A percentile compares a stretch with the other conserved stretches of the same genome.
These are phyloP conservation scores for Pestalotiopsis sp. DNA, from an alignment of 2,329 filamentous ascomycete species.

Conservation along the genomic window DNA sequence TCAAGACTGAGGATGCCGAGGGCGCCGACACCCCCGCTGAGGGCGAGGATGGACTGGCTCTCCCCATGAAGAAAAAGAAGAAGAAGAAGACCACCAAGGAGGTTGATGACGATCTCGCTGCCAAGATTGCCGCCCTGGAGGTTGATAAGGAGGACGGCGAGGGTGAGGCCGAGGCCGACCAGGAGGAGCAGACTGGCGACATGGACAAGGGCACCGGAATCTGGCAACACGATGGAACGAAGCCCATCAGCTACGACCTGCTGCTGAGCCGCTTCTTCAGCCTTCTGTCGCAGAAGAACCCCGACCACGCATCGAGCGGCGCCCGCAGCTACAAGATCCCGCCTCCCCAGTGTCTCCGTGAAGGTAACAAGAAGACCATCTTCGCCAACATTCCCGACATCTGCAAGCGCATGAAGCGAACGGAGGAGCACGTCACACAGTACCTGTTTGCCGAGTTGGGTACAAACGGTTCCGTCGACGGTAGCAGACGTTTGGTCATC, in stretches of 20 bases:
- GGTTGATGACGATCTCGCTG: slow-evolving; percentile 57
- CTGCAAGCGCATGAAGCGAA: slow-evolving; percentile 99
- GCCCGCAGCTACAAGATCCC: slow-evolving; percentile 99
- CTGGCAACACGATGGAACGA: slow-evolving; percentile 81
- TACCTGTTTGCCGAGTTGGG: slow-evolving; percentile 98
- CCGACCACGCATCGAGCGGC: slow-evolving; percentile 87
- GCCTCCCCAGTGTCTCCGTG: slow-evolving; percentile 95
- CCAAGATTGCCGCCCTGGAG: slow-evolving; percentile 64
- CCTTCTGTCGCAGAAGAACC: slow-evolving; percentile 93
- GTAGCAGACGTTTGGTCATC: slow-evolving; percentile 90
- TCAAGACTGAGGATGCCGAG: slow-evolving; percentile 57
- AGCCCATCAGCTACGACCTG: slow-evolving; percentile 80
- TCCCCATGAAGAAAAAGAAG: slow-evolving; percentile 84
- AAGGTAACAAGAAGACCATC: slow-evolving; percentile 99
- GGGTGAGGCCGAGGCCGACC: slow-evolving; percentile 48
- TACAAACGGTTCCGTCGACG: slow-evolving; percentile 94
- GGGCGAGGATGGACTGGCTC: slow-evolving; percentile 63
- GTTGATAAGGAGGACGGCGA: slow-evolving; percentile 64
- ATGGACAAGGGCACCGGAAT: slow-evolving; percentile 87
- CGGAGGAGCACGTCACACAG: slow-evolving; percentile 94
- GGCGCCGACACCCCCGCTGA: slow-evolving; percentile 52
- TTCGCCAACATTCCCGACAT: slow-evolving; percentile 99
- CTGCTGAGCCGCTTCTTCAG: slow-evolving; percentile 93
- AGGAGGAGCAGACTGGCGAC: slow-evolving; percentile 69
- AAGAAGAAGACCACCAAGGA: slow-evolving; percentile 48